Evolutionary conservation across 345 rosid species (phyloP).

Genomic region (Populus nigra): DNA sequence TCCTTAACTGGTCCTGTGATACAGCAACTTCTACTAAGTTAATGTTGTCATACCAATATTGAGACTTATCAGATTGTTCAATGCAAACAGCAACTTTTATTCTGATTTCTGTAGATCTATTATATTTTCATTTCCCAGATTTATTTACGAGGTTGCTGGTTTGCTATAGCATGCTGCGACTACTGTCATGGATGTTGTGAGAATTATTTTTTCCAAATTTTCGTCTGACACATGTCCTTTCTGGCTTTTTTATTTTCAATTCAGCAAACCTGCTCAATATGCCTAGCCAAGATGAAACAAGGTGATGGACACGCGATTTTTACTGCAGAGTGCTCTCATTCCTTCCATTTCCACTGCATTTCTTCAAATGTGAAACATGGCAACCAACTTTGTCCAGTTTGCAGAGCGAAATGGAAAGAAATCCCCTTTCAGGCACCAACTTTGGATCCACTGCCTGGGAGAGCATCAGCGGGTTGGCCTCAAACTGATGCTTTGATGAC

Average conservation of each 20-base stretch:
- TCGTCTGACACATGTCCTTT: neutral
- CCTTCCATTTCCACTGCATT: slow-evolving; percentile 95
- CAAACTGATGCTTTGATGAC: slow-evolving; percentile 55
- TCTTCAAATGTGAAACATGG: slow-evolving; percentile 83
- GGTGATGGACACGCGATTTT: slow-evolving; percentile 87
- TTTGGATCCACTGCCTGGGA: slow-evolving; percentile 42
- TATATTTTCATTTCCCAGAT: neutral
- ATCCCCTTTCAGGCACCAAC: slow-evolving; percentile 73
- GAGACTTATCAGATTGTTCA: neutral
- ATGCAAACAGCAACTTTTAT: neutral
- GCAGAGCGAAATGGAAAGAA: slow-evolving; percentile 89
- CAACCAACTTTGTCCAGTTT: slow-evolving; percentile 85
- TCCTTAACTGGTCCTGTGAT: neutral
- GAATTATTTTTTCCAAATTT: neutral
- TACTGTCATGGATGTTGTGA: neutral
- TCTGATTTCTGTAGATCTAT: neutral
- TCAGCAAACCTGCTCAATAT: slow-evolving; percentile 81
- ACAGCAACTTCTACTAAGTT: neutral
- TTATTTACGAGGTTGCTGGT: neutral
- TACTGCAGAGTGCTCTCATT: slow-evolving; percentile 92
- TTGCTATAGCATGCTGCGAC: too few relatives aligned
- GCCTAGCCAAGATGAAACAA: slow-evolving; percentile 84
- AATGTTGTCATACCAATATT: neutral
- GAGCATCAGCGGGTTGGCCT: slow-evolving; percentile 48
- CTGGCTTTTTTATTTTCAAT: slow-evolving; percentile 8